phyloP scores from a whole-genome alignment of 73 alveolate genomes.

The Diophrys appendiculata region DNA sequence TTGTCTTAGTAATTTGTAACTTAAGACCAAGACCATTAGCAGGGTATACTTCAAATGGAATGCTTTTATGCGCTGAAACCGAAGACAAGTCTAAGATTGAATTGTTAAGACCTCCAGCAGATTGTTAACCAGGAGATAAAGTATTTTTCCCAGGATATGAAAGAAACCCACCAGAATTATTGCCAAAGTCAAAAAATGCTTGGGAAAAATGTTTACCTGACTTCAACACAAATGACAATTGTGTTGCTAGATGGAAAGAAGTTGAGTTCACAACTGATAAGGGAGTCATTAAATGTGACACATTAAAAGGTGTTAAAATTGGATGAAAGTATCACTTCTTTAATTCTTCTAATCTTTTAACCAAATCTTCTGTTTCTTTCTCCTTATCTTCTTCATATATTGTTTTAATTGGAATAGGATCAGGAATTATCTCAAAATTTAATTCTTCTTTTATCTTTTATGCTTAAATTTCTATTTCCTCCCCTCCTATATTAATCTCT shows the following conservation, averaged over 20 bases:
- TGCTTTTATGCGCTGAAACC: constrained; percentile 89
- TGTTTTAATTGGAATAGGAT: too few relatives aligned
- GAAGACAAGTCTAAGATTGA: constrained; percentile 72
- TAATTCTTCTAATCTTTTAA: too few relatives aligned
- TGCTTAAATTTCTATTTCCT: too few relatives aligned
- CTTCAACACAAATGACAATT: constrained; percentile 23
- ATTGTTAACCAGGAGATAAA: constrained; percentile 76
- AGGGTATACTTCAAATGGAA: constrained; percentile 95
- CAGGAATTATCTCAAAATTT: too few relatives aligned
- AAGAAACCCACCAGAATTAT: constrained; percentile 45
- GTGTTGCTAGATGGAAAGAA: constrained; percentile 35
- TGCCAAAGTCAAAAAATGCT: constrained; percentile 61
- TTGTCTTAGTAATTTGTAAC: constrained; percentile 91
- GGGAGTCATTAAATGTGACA: neutral
- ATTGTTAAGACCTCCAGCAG: constrained; percentile 93
- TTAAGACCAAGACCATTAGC: constrained; percentile 90
- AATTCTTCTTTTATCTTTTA: too few relatives aligned
- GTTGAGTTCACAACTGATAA: constrained; percentile 7
- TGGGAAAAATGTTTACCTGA: constrained; percentile 14
- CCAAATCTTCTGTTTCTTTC: too few relatives aligned
- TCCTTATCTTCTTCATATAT: too few relatives aligned
- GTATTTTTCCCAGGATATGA: constrained; percentile 44
- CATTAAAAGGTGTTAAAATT: constrained; percentile 9
- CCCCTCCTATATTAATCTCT: too few relatives aligned
- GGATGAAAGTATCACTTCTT: too few relatives aligned